Conservation (phyloP, 768 basidiomycete species). For the Pleurotus pulmonarius region DNA sequence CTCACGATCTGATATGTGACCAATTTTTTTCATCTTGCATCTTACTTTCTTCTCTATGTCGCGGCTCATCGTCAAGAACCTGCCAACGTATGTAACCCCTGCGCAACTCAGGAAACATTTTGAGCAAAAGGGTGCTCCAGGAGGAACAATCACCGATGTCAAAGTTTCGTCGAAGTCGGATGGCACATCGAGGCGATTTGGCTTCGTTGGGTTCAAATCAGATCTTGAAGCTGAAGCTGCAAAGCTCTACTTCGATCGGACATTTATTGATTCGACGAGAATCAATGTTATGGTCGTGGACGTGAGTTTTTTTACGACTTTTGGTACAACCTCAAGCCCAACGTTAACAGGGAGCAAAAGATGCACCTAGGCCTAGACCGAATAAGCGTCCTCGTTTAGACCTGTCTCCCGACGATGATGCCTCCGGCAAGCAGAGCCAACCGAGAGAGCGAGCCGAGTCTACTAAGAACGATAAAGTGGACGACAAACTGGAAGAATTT, state of each 20-base stretch:
- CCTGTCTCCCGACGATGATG: slow-evolving; percentile 18
- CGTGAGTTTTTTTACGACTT: slow-evolving; percentile 40
- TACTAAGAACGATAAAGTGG: slow-evolving; percentile 21
- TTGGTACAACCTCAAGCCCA: neutral
- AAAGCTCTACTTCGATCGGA: slow-evolving; percentile 79
- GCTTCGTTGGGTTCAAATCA: slow-evolving; percentile 88
- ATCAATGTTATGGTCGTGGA: slow-evolving; percentile 76
- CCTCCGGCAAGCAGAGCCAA: slow-evolving; percentile 1
- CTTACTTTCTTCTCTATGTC: slow-evolving; percentile 48
- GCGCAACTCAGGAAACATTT: slow-evolving; percentile 67
- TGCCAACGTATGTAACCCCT: slow-evolving; percentile 67
- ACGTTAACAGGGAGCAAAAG: slow-evolving; percentile 54
- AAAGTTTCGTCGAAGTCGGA: slow-evolving; percentile 75
- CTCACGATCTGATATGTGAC: neutral
- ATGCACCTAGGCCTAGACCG: slow-evolving; percentile 63
- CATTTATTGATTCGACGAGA: slow-evolving; percentile 77
- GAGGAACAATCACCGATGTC: slow-evolving; percentile 78
- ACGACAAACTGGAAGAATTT: slow-evolving; percentile 58
- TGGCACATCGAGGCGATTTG: slow-evolving; percentile 83
- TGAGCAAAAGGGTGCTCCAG: slow-evolving; percentile 53
- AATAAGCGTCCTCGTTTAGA: slow-evolving; percentile 64
- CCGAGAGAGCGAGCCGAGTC: slow-evolving; percentile 6
- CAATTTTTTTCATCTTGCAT: slow-evolving; percentile 4
- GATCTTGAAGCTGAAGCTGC: slow-evolving; percentile 71
- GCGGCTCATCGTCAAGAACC: slow-evolving; percentile 78